Percentiles rank a stretch among this genome's conserved stretches.
Conservation (phyloP, 352 stramenopile species). For the Phytophthora podocarpi region DNA sequence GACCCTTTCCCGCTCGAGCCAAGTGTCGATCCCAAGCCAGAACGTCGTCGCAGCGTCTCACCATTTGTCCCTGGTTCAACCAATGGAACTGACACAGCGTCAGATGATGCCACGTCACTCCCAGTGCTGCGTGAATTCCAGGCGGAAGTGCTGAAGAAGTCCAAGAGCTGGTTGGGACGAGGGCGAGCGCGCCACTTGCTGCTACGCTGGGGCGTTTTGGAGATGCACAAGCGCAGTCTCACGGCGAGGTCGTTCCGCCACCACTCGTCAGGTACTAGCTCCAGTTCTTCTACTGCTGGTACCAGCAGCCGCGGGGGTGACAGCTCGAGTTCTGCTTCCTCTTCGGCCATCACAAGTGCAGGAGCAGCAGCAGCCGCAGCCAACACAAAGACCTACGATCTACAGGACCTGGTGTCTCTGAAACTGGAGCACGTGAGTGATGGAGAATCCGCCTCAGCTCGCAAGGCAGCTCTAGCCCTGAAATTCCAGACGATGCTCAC, state of each 20-base stretch:
- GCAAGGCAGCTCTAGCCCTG: slow-evolving; percentile 54
- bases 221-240: slow-evolving; percentile 54
- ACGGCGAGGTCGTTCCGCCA: slow-evolving; percentile 36
- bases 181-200: slow-evolving; percentile 55
- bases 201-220: slow-evolving; percentile 57
- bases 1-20: slow-evolving; percentile 44
- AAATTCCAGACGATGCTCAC: slow-evolving; percentile 52
- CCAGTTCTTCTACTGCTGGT: neutral
- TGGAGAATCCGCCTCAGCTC: slow-evolving; percentile 33
- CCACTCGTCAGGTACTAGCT: slow-evolving; percentile 18
- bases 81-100: slow-evolving; percentile 8
- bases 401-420: slow-evolving; percentile 53
- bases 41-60: slow-evolving; percentile 21
- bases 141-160: slow-evolving; percentile 67
- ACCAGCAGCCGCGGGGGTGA: slow-evolving; percentile 13
- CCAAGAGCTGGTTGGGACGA: slow-evolving; percentile 65
- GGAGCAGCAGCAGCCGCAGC: slow-evolving; percentile 2
- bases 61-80: slow-evolving; percentile 9
- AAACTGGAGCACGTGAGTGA: slow-evolving; percentile 61
- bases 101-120: slow-evolving; percentile 5
- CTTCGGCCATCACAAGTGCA: neutral
- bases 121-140: slow-evolving; percentile 50
- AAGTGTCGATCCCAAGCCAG: slow-evolving; percentile 21
- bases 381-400: slow-evolving; percentile 42
- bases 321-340: slow-evolving; percentile 8